A percentile compares a stretch with the other conserved stretches of the same genome.
Conservation (phyloP, 2,329 filamentous ascomycete genomes). For the Rasamsonia emersonii region DNA sequence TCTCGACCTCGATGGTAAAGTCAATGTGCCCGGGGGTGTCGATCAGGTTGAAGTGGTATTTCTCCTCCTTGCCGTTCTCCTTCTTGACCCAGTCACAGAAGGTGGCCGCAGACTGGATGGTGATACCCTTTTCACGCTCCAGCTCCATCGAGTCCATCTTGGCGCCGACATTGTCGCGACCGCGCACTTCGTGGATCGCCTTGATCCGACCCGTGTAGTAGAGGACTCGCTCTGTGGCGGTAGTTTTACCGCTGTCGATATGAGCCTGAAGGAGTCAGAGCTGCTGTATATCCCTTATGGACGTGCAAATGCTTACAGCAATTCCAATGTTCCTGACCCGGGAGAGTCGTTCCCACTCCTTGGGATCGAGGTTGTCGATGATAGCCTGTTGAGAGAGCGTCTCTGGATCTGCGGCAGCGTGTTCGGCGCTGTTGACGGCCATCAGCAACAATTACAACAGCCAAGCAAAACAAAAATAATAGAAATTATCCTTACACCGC, state of each 20-base stretch:
- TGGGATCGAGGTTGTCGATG: constrained; percentile 69
- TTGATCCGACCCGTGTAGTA: constrained; percentile 98
- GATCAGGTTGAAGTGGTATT: constrained; percentile 96
- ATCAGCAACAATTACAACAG: background rate
- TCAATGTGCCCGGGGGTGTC: constrained; percentile 98
- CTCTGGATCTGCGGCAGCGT: constrained; percentile 49
- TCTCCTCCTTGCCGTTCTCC: constrained; percentile 69
- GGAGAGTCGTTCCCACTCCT: constrained; percentile 68
- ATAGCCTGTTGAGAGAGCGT: constrained; percentile 55
- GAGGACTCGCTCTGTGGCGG: constrained; percentile 88
- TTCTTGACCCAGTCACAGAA: constrained; percentile 96
- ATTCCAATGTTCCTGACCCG: constrained; percentile 96
- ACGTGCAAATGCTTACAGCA: constrained; percentile 52
- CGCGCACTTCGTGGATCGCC: constrained; percentile 88
- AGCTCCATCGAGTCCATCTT: constrained; percentile 99
- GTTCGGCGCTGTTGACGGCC: constrained; percentile 26
- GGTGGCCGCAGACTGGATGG: constrained; percentile 94
- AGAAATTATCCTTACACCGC: constrained; percentile 30
- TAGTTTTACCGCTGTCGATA: constrained; percentile 98
- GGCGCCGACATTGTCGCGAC: constrained; percentile 83
- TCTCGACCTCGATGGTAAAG: constrained; percentile 97
- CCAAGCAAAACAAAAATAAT: background rate
- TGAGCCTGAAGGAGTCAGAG: constrained; percentile 66
- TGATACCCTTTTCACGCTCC: constrained; percentile 97
- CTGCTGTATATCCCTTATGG: background rate